Evolutionary conservation across 1,284 basidiomycete species (phyloP).

Genomic region (Coniferiporia weirii): DNA sequence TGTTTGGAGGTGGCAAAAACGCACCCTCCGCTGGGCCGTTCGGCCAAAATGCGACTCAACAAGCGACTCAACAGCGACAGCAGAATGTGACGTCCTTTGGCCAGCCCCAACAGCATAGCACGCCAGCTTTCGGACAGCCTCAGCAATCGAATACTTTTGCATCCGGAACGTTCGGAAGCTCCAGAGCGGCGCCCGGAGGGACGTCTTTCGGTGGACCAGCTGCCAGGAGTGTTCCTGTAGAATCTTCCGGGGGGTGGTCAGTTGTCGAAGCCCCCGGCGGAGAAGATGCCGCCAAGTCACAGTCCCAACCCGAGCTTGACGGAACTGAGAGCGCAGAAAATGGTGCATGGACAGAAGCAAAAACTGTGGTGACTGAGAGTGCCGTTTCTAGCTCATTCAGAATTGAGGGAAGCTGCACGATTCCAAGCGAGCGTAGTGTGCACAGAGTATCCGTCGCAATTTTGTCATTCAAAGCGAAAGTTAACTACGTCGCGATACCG

Average conservation of each 20-base stretch:
- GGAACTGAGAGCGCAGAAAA: constrained; percentile 22
- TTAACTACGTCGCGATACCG: constrained; percentile 47
- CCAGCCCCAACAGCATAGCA: too few relatives aligned
- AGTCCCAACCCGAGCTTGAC: constrained; percentile 1
- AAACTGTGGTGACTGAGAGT: constrained; percentile 38
- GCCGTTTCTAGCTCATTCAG: constrained; percentile 45
- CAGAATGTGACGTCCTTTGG: too few relatives aligned
- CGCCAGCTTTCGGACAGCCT: too few relatives aligned
- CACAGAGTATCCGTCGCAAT: constrained; percentile 51
- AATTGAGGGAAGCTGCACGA: constrained; percentile 42
- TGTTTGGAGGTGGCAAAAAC: too few relatives aligned
- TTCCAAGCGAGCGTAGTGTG: constrained; percentile 46
- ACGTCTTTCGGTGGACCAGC: too few relatives aligned
- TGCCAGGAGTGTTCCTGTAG: too few relatives aligned
- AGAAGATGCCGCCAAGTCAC: neutral
- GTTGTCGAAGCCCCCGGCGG: neutral
- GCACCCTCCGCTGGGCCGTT: neutral
- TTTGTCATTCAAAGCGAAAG: constrained; percentile 40
- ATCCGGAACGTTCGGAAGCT: too few relatives aligned
- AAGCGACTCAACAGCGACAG: neutral
- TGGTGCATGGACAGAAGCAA: constrained; percentile 3
- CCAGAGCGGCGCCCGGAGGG: too few relatives aligned
- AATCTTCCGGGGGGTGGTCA: neutral
- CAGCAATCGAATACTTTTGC: too few relatives aligned
- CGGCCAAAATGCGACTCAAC: neutral